A percentile compares a stretch with the other conserved stretches of the same genome.
Conservation (phyloP, 2,329 filamentous ascomycete genomes). For the Pleurostoma richardsiae region DNA sequence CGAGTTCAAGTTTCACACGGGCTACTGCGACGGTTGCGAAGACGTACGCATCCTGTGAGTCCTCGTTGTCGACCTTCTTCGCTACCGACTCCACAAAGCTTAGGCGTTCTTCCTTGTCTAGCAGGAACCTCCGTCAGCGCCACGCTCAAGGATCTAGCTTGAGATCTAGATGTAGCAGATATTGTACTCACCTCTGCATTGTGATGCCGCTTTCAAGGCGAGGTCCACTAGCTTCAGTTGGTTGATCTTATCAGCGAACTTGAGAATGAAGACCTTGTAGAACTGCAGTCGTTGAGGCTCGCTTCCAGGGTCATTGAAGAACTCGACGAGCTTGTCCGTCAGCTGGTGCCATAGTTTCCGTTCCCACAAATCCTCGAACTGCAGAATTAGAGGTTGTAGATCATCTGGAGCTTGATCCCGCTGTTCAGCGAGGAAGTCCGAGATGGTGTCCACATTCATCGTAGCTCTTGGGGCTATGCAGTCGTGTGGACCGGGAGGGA, state of each 20-base stretch:
- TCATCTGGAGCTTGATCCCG: slow-evolving; percentile 83
- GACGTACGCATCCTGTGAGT: slow-evolving; percentile 92
- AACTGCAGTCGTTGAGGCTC: slow-evolving; percentile 79
- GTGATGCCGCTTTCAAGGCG: slow-evolving; percentile 78
- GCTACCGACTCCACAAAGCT: slow-evolving; percentile 78
- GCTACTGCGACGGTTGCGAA: slow-evolving; percentile 90
- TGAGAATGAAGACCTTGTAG: slow-evolving; percentile 92
- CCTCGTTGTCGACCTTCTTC: slow-evolving; percentile 84
- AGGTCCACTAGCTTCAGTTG: slow-evolving; percentile 94
- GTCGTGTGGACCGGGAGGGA: too few species aligned
- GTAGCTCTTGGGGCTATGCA: slow-evolving; percentile 2
- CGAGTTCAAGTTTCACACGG: slow-evolving; percentile 75
- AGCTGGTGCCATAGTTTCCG: slow-evolving; percentile 99
- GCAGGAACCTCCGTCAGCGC: neutral
- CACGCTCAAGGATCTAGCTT: too few species aligned
- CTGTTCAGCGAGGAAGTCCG: slow-evolving; percentile 88
- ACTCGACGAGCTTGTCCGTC: slow-evolving; percentile 80
- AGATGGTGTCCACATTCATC: slow-evolving; percentile 85
- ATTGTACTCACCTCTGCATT: slow-evolving; percentile 63
- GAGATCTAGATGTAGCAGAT: neutral
- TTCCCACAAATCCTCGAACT: slow-evolving; percentile 97
- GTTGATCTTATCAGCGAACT: slow-evolving; percentile 98
- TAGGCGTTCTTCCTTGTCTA: slow-evolving; percentile 83
- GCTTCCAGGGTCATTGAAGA: slow-evolving; percentile 80
- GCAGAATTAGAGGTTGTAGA: slow-evolving; percentile 80